Percentiles rank a stretch among this genome's conserved stretches.
These are phyloP conservation scores for Cenchrus fungigraminus DNA, from an alignment of 176 grass and related monocot genomes.

Conservation along the genomic window DNA sequence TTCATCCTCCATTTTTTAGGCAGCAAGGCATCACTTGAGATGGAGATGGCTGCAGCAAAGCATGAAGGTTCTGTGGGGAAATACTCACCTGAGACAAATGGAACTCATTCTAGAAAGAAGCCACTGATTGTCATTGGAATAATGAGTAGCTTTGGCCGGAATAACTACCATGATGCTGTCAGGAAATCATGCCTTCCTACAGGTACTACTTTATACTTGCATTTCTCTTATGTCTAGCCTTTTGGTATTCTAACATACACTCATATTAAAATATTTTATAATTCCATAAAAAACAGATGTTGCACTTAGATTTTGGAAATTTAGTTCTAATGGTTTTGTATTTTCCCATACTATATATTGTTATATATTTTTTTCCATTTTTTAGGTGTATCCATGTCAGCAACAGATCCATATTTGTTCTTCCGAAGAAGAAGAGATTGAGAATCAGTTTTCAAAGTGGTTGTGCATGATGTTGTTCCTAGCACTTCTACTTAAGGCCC, in stretches of 20 bases:
- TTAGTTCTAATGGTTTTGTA: conserved; percentile 3
- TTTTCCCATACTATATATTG: no score
- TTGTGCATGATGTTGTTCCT: no score
- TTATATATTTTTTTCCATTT: no score
- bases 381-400: no score
- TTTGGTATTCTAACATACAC: not conserved
- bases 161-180: conserved; percentile 88
- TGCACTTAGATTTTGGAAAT: not conserved
- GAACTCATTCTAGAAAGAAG: conserved; percentile 62
- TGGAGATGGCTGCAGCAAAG: conserved; percentile 83
- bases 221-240: not conserved
- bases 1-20: conserved; percentile 50
- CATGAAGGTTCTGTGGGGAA: conserved; percentile 82
- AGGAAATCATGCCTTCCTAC: conserved; percentile 94
- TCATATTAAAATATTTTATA: not conserved
- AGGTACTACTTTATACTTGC: conserved; percentile 50
- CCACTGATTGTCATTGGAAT: conserved; percentile 85
- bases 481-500: no score
- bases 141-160: conserved; percentile 82
- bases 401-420: no score
- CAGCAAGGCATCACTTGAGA: conserved; percentile 88
- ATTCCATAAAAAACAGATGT: not conserved
- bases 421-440: no score
- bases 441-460: no score
- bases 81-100: conserved; percentile 77